Base-by-base conservation (phyloP, 441 rosid genomes). In the Corymbia citriodora region DNA sequence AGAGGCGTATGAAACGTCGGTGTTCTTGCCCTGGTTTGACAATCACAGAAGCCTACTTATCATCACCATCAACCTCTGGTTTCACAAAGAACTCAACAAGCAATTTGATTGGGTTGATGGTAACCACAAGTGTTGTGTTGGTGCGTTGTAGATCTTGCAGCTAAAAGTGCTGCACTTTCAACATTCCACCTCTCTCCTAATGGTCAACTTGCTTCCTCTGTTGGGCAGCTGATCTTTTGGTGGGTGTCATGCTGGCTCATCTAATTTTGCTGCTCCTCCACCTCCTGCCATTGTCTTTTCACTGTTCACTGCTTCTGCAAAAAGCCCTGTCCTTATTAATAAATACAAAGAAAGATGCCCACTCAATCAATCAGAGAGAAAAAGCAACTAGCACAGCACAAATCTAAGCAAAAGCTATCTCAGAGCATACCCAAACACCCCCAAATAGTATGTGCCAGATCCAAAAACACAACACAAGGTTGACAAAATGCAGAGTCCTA, bases 161-260 rank as follows among this genome's bases (percentile, higher is more conserved):
- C 98, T 19, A 98, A 96, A 92, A 94, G 90, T 98, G 99, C 93
- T 98, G 99, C 87, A 96, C 98, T 96, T 96, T 97, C 93, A 97
- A 88, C 95, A 96, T 95, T 81, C 99, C 99, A 45, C 98, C 99
- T 93, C 98, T 95, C 98, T 95, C 25, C 99, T 99, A 86, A 96
- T 93, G 17, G 95, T 97, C 91, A 98, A 21, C 90, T 97, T 98
- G 92, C 98, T 96, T 93, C 99, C 99, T 90, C 99, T 94, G 94
- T 97, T 96, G 91, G 53, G 89, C 27, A 90, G 89, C 89, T 87
- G 91, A 53, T 87, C 87, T 52, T 87, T 90, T 12, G 89, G 91
- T 36, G 70, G 89, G 48, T 54, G 91, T 49, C 72, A 86, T 65
- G 36, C 83, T 45, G 91, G 89, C 52, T 90, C 87, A 52, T 87